phyloP scores from a whole-genome alignment of 202 grass and related monocot species.

The Hordeum pubiflorum region DNA sequence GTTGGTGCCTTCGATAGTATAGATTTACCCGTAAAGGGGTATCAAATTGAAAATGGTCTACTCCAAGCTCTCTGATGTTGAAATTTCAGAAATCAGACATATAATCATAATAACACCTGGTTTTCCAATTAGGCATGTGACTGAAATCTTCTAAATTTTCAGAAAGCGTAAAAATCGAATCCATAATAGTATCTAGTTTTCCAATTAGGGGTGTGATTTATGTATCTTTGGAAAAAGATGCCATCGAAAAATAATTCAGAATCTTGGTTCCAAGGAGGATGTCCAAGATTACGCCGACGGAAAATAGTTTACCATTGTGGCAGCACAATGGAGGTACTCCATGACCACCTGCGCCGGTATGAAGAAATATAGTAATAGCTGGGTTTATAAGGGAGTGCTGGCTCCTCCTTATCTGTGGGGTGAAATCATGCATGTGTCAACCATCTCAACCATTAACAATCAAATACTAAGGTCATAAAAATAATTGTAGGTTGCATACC shows the following conservation, averaged over 20 bases:
- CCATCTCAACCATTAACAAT: conserved; percentile 19
- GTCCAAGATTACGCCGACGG: conserved; percentile 14
- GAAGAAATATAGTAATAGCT: conserved; percentile 76
- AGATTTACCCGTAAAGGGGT: background rate
- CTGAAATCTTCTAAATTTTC: background rate
- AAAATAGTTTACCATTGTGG: conserved; percentile 50
- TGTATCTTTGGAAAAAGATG: background rate
- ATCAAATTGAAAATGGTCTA: conserved; percentile 18
- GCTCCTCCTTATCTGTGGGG: conserved; percentile 73
- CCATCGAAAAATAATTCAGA: conserved; percentile 28
- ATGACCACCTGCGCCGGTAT: conserved; percentile 51
- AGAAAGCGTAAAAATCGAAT: background rate
- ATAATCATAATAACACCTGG: background rate
- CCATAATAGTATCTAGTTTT: background rate
- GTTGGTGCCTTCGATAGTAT: background rate
- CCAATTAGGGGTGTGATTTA: background rate
- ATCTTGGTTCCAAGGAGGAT: conserved; percentile 41
- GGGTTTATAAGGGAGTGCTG: conserved; percentile 89
- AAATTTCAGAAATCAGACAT: conserved; percentile 7
- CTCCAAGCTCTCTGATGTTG: background rate
- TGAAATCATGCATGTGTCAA: conserved; percentile 14
- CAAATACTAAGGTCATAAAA: background rate
- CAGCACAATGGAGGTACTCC: conserved; percentile 43
- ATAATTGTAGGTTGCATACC: conserved; percentile 34
- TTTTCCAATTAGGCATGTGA: background rate